Conservation (phyloP, 2,329 filamentous ascomycete genomes). For the Diaporthe humulicola region DNA sequence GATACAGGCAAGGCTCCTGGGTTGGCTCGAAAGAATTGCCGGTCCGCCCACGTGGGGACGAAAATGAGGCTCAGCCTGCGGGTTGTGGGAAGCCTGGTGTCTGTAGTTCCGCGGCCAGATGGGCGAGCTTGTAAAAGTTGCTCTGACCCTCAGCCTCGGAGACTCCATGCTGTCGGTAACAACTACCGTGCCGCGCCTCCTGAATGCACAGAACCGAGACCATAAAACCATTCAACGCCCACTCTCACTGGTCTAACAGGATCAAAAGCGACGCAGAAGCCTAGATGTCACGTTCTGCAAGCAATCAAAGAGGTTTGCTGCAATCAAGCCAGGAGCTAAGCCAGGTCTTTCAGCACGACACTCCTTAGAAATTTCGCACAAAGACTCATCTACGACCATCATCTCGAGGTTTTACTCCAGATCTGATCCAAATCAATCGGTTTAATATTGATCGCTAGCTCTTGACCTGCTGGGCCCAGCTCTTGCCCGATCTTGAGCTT, state of each 20-base stretch:
- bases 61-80: neutral
- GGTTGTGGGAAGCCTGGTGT: neutral
- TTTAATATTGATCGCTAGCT: neutral
- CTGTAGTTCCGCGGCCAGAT: neutral
- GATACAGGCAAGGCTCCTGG: neutral
- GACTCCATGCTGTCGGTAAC: neutral
- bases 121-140: neutral
- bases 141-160: neutral
- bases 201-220: neutral
- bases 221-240: neutral
- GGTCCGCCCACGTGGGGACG: neutral
- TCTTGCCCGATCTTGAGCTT: neutral
- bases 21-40: neutral
- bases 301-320: constrained; percentile 25
- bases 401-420: too few species aligned
- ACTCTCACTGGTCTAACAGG: neutral
- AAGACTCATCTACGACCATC: neutral
- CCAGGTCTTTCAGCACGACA: constrained; percentile 4
- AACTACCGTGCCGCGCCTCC: neutral
- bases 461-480: neutral
- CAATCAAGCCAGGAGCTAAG: neutral
- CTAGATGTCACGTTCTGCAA: neutral
- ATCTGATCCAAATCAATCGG: neutral
- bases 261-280: neutral
- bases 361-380: neutral